Evolutionary conservation across 2,329 filamentous ascomycete species (phyloP), one percentile per base, ranked within the genome.

Genomic region (Plenodomus lindquistii): DNA sequence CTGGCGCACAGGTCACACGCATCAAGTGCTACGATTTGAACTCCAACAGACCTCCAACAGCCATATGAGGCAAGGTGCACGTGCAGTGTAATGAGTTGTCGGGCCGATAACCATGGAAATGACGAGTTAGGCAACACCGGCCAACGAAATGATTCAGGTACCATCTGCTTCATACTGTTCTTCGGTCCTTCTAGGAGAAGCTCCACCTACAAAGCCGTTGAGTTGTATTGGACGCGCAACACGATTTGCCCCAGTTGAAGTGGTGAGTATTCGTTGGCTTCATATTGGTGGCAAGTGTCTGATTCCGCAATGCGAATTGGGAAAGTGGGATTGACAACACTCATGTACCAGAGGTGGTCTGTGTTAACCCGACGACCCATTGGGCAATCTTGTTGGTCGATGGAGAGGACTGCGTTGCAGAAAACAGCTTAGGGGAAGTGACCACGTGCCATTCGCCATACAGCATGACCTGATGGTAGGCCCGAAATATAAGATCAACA

Each of bases 141-240:
- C 4, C 7, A 5, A 15, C 15, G 11, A 11, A 24, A 52, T 49
- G 49, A 52, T 41, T 49, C 45, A 49, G 46, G 42, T 40, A 45
- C 49, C 41, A 37, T 42, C 41, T 42, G 34, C 42, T 52, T 42
- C 19, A 15, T 13, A 31, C 27, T 31, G 6, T 15, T 31, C 11
- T 31, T 31, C 27, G 27, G 27, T 31, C 27, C 27, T 31, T 31
- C 27, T 31, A 31, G 27, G 27, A 31, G 27, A 15, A 8, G 27
- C 27, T 13, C 27, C 27, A 31, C 27, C 27, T 13, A 15, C 4
- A 31, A 15, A 31, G 9, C 27, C 11, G 22, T 15, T 31, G 15
- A 31, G 4, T 31, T 31, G 27, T 31, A 31, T 31, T 31, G 27
- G 27, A 31, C 27, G 27, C 27, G 27, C 27, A 31, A 31, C 27